Evolutionary conservation across 2,329 filamentous ascomycete genomes (phyloP).

Genomic region (Pseudogymnoascus sp.): DNA sequence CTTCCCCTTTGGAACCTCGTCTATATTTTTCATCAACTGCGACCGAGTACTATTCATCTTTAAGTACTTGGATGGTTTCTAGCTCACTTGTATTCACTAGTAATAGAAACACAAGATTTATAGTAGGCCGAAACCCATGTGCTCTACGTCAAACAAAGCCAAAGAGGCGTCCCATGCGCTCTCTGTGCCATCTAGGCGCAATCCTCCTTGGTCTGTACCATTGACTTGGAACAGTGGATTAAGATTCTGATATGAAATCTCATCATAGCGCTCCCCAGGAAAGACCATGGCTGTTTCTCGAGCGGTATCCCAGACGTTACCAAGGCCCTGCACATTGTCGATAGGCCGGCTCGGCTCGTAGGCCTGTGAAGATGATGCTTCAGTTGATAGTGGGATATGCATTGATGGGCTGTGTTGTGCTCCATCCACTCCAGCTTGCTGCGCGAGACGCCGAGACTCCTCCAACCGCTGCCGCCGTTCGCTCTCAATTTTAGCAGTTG

Average conservation of each 20-base stretch:
- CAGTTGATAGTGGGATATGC: not conserved
- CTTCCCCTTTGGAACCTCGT: no score
- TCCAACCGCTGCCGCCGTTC: not conserved
- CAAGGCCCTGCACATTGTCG: not conserved
- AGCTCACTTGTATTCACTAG: no score
- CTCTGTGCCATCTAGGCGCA: not conserved
- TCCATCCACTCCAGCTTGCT: not conserved
- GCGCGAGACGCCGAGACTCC: not conserved
- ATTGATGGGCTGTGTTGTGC: not conserved
- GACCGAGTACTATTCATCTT: no score
- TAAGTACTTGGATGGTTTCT: no score
- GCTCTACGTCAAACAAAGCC: not conserved
- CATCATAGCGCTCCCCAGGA: not conserved
- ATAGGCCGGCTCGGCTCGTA: not conserved
- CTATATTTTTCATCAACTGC: no score
- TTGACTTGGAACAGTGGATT: not conserved
- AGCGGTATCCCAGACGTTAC: not conserved
- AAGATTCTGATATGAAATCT: not conserved
- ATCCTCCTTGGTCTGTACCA: not conserved
- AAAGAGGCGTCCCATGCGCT: not conserved
- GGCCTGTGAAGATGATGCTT: not conserved
- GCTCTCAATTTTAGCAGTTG: not conserved
- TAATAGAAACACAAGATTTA: not conserved
- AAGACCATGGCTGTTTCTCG: not conserved
- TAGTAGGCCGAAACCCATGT: not conserved